phyloP scores from a whole-genome alignment of 495 filamentous ascomycete species.

The Aspergillus taichungensis region DNA sequence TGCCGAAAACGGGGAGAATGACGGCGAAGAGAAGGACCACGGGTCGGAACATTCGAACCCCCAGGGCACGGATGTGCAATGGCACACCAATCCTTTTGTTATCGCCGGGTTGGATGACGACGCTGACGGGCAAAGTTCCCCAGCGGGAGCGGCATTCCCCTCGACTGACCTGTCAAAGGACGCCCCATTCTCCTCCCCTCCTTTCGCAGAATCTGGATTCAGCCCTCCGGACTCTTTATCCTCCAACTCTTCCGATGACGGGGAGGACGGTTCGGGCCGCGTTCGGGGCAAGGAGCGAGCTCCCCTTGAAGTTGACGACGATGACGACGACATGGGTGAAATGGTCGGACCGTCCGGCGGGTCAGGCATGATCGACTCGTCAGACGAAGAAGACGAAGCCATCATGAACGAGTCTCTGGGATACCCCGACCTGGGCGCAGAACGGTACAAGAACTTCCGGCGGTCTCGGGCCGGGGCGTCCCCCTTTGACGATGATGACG shows the following conservation, averaged over 20 bases:
- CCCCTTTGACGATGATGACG: conserved; percentile 34
- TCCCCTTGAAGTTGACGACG: conserved; percentile 40
- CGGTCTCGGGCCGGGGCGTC: conserved; percentile 26
- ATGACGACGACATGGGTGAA: conserved; percentile 43
- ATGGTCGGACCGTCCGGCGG: conserved; percentile 36
- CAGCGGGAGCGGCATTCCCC: conserved; percentile 18
- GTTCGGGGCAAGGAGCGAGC: conserved; percentile 30
- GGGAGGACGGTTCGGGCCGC: conserved; percentile 27
- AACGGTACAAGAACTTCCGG: conserved; percentile 27
- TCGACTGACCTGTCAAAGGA: conserved; percentile 29
- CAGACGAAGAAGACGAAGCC: conserved; percentile 39
- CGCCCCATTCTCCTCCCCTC: conserved; percentile 23
- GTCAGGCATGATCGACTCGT: conserved; percentile 32
- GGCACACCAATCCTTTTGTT: conserved; percentile 36
- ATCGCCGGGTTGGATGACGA: conserved; percentile 38
- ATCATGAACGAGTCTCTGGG: conserved; percentile 41
- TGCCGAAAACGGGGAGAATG: conserved; percentile 21
- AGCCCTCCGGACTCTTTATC: conserved; percentile 37
- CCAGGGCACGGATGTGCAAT: conserved; percentile 21
- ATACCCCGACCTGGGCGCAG: conserved; percentile 30
- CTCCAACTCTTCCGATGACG: conserved; percentile 35
- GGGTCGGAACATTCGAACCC: background rate
- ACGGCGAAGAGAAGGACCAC: conserved; percentile 9
- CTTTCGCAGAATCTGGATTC: conserved; percentile 34
- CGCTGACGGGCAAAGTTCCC: conserved; percentile 33